phyloP scores from a whole-genome alignment of 306 rosid species.

The Crataegus laevigata region DNA sequence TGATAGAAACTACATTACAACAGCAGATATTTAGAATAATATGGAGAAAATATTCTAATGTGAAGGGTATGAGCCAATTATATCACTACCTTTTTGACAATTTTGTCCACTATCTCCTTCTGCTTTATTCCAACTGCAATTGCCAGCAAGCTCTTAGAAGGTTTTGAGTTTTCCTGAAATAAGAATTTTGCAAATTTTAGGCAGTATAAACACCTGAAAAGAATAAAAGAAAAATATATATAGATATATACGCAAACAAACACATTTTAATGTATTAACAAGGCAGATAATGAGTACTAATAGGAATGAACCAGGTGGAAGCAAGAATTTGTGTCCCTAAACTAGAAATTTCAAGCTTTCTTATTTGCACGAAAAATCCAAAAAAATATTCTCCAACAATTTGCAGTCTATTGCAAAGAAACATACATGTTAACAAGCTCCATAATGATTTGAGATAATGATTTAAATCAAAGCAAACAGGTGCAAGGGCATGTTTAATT shows the following conservation, averaged over 20 bases:
- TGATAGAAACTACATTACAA: constrained; percentile 35
- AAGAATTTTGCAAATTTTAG: background rate
- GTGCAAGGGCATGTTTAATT: background rate
- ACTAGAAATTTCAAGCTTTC: background rate
- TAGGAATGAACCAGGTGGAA: background rate
- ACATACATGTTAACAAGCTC: background rate
- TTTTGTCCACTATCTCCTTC: constrained; percentile 55
- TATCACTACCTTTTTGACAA: constrained; percentile 61
- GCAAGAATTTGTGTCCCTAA: background rate
- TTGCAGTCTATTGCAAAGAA: background rate
- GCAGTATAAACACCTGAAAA: background rate
- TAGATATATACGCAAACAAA: background rate
- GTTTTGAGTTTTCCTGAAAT: constrained; percentile 36
- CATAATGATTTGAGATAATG: background rate
- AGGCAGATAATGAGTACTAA: background rate
- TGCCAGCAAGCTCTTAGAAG: constrained; percentile 63
- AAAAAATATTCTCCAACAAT: background rate
- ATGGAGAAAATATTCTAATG: background rate
- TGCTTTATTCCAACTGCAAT: constrained; percentile 81
- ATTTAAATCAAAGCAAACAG: background rate
- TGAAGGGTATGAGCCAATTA: constrained; percentile 3
- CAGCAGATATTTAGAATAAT: constrained; percentile 5
- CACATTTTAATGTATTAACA: background rate
- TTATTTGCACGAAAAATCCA: background rate
- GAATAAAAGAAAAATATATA: background rate